phyloP scores from a whole-genome alignment of 2,329 filamentous ascomycete genomes.

The Cladophialophora exuberans region DNA sequence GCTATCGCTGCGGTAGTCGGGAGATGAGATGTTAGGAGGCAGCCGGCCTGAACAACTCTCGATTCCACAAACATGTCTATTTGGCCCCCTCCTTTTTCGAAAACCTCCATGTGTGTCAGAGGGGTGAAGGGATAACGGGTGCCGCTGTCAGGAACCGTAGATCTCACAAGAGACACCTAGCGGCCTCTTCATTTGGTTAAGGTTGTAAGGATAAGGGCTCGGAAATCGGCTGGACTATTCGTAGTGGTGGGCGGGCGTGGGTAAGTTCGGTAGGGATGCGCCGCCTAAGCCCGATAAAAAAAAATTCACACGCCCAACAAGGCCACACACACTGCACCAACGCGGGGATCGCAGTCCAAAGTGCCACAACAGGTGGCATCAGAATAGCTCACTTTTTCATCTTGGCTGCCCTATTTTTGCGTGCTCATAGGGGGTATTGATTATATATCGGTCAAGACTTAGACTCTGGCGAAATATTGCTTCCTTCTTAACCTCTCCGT shows the following conservation, averaged over 20 bases:
- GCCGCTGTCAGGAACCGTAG: conserved; percentile 23
- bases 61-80: background rate
- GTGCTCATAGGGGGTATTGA: background rate
- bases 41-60: background rate
- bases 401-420: background rate
- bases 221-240: conserved; percentile 1
- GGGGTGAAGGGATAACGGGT: background rate
- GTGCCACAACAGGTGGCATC: too few species aligned
- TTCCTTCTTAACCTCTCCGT: background rate
- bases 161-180: background rate
- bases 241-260: too few species aligned
- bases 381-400: conserved; percentile 10
- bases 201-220: background rate
- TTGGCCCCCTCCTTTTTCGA: background rate
- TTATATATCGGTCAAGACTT: conserved; percentile 4
- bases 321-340: background rate
- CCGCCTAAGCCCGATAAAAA: too few species aligned
- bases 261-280: too few species aligned
- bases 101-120: background rate
- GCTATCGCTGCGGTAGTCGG: too few species aligned
- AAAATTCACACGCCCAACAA: too few species aligned
- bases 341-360: conserved; percentile 16
- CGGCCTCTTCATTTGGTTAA: background rate
- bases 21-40: background rate
- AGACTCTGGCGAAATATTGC: background rate